A percentile compares a stretch with the other conserved stretches of the same genome.
Conservation (phyloP, 179 eudicot genomes). For the Beta lomatogona region DNA sequence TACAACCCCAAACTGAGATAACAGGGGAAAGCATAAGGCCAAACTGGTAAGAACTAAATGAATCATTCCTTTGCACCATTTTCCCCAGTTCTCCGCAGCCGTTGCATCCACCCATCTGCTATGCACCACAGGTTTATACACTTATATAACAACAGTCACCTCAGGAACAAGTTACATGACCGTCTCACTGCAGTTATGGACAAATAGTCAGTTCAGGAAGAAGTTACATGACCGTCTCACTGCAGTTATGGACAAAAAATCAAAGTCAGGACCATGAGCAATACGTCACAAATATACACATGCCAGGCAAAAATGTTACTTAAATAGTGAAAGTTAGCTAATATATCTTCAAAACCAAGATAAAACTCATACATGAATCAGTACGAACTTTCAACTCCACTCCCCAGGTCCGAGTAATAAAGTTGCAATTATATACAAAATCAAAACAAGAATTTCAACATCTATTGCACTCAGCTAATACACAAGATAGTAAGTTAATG, state of each 20-base stretch:
- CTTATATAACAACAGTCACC: slow-evolving; percentile 23
- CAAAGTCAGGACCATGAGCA: slow-evolving; percentile 8
- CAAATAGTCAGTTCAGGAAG: slow-evolving; percentile 22
- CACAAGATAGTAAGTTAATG: not conserved
- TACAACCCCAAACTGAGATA: slow-evolving; percentile 94
- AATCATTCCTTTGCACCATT: slow-evolving; percentile 50
- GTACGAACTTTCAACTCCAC: no score
- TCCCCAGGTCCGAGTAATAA: not conserved
- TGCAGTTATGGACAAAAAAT: slow-evolving; percentile 25
- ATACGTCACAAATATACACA: not conserved
- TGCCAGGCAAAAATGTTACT: not conserved
- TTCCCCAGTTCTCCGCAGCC: slow-evolving; percentile 49
- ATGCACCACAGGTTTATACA: slow-evolving; percentile 29
- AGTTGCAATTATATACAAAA: not conserved
- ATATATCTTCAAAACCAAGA: not conserved
- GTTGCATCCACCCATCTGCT: slow-evolving; percentile 58
- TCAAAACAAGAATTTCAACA: not conserved
- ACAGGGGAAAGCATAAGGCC: slow-evolving; percentile 76
- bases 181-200: slow-evolving; percentile 34
- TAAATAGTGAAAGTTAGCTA: not conserved
- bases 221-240: slow-evolving; percentile 53
- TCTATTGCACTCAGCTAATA: not conserved
- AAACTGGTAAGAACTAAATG: slow-evolving; percentile 52
- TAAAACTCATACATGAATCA: not conserved
- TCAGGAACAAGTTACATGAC: slow-evolving; percentile 49